A percentile compares a stretch with the other conserved stretches of the same genome.
Conservation (phyloP, 225 moss, liverwort and hornwort species). For the Takakia lepidozioides region DNA sequence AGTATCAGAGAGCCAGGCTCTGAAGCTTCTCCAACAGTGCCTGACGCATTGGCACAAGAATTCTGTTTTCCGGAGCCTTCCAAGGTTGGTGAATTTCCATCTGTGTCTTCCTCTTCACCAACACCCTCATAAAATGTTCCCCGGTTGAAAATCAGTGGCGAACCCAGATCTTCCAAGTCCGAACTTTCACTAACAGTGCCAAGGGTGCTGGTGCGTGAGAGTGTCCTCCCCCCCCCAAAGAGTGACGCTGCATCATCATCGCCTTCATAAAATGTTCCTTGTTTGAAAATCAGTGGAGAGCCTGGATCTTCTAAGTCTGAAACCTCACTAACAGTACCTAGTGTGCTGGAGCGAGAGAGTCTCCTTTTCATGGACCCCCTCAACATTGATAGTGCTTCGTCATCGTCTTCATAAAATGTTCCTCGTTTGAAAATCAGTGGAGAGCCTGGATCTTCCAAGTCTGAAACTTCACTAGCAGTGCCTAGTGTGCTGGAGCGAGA, state of each 20-base stretch:
- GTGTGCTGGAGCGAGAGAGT: not conserved
- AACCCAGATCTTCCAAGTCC: constrained; percentile 13
- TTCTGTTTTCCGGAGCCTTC: constrained; percentile 15
- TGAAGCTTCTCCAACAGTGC: constrained; percentile 27
- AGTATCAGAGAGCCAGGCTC: constrained; percentile 14
- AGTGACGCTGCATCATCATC: constrained; percentile 2
- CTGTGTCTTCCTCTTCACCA: constrained; percentile 7
- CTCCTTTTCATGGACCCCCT: constrained; percentile 12
- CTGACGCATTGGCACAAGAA: constrained; percentile 30
- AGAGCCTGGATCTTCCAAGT: constrained; percentile 16
- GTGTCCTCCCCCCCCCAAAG: constrained; percentile 13
- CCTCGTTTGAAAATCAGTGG: constrained; percentile 8
- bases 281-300: constrained; percentile 17
- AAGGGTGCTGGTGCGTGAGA: too few relatives aligned
- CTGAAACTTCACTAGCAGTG: constrained; percentile 17
- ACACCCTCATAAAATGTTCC: constrained; percentile 10
- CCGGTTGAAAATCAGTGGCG: constrained; percentile 16
- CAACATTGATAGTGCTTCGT: constrained; percentile 1
- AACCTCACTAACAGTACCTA: too few relatives aligned
- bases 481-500: too few relatives aligned
- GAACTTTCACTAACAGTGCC: too few relatives aligned
- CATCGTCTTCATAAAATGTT: not conserved
- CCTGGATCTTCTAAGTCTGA: constrained; percentile 12
- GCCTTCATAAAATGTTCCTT: constrained; percentile 8
- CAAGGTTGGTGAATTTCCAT: constrained; percentile 15